Percentiles rank a stretch among this genome's conserved stretches.
Evolutionary conservation across 2,329 filamentous ascomycete genomes (phyloP).

Genomic region (Diaporthe sp.): DNA sequence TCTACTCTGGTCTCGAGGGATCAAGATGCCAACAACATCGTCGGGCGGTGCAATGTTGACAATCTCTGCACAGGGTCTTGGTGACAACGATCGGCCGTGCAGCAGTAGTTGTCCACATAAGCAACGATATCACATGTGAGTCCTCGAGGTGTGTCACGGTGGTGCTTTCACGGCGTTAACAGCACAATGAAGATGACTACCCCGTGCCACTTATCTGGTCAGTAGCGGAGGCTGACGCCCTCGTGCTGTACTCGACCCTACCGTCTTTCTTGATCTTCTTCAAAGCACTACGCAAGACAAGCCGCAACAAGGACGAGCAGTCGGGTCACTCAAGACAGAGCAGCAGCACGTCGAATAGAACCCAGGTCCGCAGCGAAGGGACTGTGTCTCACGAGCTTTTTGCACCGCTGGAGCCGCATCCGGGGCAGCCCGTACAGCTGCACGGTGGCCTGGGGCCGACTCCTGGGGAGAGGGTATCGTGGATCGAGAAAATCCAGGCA

Average conservation of each 20-base stretch:
- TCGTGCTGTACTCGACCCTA: constrained; percentile 19
- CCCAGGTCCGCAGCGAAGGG: not conserved
- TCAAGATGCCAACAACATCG: not conserved
- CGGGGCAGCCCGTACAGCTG: constrained; percentile 6
- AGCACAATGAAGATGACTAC: constrained; percentile 19
- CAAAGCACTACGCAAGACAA: not conserved
- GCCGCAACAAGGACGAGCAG: not conserved
- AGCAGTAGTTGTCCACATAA: constrained; percentile 1
- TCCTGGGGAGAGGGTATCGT: constrained; percentile 15
- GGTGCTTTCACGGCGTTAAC: not conserved
- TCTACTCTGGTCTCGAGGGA: not conserved
- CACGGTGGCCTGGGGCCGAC: constrained; percentile 12
- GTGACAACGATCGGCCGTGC: constrained; percentile 23
- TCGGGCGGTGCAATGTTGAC: not conserved
- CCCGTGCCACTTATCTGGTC: constrained; percentile 12
- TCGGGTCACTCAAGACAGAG: constrained; percentile 1
- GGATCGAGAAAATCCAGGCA: constrained; percentile 26
- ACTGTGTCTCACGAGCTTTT: not conserved
- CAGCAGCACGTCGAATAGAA: not conserved
- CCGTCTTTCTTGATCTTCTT: constrained; percentile 1
- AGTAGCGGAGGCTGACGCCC: constrained; percentile 21
- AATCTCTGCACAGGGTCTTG: not conserved
- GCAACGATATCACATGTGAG: constrained; percentile 30
- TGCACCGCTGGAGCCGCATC: not conserved
- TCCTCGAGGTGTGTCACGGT: not conserved